phyloP scores from a whole-genome alignment of 805 yeast species.

The Starmerella geochares region DNA sequence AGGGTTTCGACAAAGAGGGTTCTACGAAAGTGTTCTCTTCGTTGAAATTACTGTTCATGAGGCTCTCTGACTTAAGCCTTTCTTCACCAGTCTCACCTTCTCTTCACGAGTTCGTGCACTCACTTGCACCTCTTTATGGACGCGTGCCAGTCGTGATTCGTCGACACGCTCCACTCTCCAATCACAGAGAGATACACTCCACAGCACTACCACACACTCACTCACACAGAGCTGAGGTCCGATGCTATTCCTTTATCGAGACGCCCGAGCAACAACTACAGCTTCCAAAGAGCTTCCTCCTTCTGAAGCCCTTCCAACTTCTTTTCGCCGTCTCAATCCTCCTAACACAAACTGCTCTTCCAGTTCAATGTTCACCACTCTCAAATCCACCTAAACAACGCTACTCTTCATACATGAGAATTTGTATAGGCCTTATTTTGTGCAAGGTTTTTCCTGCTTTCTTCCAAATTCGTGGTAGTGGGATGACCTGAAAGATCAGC shows the following conservation, averaged over 20 bases:
- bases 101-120: neutral
- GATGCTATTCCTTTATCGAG: neutral
- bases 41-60: neutral
- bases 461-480: neutral
- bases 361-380: neutral
- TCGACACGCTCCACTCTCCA: neutral
- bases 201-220: neutral
- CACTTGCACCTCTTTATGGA: neutral
- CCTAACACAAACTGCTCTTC: constrained; percentile 1
- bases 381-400: neutral
- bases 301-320: neutral
- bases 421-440: neutral
- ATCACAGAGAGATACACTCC: neutral
- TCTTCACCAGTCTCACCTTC: neutral
- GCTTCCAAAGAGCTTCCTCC: neutral
- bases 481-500: neutral
- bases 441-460: neutral
- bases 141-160: neutral
- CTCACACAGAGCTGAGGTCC: neutral
- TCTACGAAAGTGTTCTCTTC: neutral
- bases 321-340: constrained; percentile 2
- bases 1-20: neutral
- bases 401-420: constrained; percentile 2
- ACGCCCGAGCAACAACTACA: constrained; percentile 1
- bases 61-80: constrained; percentile 2